Base-by-base conservation (phyloP, 352 stramenopile genomes). In the Pythium biforme region DNA sequence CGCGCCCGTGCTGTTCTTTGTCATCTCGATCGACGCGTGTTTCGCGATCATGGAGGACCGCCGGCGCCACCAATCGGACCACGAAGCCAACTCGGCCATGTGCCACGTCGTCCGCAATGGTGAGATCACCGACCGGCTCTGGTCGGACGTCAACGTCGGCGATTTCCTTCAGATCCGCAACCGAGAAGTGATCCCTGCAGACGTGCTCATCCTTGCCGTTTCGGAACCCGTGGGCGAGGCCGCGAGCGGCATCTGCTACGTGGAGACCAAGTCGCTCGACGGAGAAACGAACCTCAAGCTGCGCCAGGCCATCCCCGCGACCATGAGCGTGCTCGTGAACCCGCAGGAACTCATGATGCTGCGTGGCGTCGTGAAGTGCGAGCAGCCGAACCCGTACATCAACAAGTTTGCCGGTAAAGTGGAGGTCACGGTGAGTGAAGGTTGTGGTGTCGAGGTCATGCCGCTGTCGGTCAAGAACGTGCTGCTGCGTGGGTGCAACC, bases 231-330 rank as follows among this genome's bases (percentile, higher is more conserved):
- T 96, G 19, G 72, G 77, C 2, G 58, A 66, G 1, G 79, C 85
- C 45, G 87, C 90, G 0, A 74, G 74, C 0, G 90, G 91, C 1
- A 72, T 93, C 31, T 95, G 85, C 66, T 97, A 95, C 51, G 86
- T 97, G 4, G 87, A 97, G 72, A 98, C 92, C 51, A 94, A 94
- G 58, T 95, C 83, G 20, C 75, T 97, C n/a, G 92, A 98, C 65
- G 92, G 92, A 22, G 92, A 98, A 63, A 98, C 91, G 15, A 98
- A 98, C 65, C 68, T 98, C 7, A 98, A 98, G 74, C 77, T 96
- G 0, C 74, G 91, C 23, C 79, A 96, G 52, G 87, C 83, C 4
- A 79, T 93, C 26, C 73, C 81, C 0, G 73, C 80, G 11, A 92
- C 82, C 10, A 92, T 92, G 82, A 82, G 57, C 48, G 70, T 69